Evolutionary conservation across 2,329 filamentous ascomycete genomes (phyloP).

Genomic region (Orbilia oligospora): DNA sequence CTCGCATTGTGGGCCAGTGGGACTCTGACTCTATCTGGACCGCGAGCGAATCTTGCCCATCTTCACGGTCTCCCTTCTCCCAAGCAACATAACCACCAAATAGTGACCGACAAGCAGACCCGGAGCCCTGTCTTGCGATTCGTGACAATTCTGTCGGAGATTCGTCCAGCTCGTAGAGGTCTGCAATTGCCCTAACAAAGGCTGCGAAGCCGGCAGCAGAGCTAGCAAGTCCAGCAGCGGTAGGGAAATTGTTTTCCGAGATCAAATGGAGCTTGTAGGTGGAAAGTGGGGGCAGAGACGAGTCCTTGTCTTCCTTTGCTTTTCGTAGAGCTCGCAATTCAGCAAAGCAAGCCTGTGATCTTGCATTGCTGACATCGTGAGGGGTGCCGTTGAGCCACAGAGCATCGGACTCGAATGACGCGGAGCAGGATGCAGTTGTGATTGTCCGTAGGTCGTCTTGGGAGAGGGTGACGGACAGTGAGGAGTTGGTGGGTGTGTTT

Average conservation of each 20-base stretch:
- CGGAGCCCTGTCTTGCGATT: constrained; percentile 93
- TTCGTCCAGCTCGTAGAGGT: constrained; percentile 88
- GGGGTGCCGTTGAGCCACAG: constrained; percentile 86
- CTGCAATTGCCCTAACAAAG: constrained; percentile 85
- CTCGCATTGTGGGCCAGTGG: constrained; percentile 97
- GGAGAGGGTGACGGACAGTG: constrained; percentile 94
- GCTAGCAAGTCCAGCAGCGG: constrained; percentile 87
- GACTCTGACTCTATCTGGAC: constrained; percentile 88
- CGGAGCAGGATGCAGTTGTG: constrained; percentile 92
- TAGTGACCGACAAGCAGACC: constrained; percentile 91
- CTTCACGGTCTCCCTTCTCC: constrained; percentile 79
- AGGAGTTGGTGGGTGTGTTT: constrained; percentile 98
- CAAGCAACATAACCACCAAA: constrained; percentile 98
- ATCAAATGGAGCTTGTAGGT: constrained; percentile 84
- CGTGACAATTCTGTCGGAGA: constrained; percentile 85
- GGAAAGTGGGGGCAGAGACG: constrained; percentile 85
- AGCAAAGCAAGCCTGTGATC: constrained; percentile 94
- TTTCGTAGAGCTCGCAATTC: constrained; percentile 84
- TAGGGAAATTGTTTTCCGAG: constrained; percentile 99
- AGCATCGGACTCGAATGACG: constrained; percentile 78
- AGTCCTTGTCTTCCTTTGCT: constrained; percentile 79
- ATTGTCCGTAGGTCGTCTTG: constrained; percentile 94
- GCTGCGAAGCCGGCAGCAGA: constrained; percentile 80
- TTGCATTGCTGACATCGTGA: constrained; percentile 87
- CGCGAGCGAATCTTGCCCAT: constrained; percentile 89